Evolutionary conservation across 371 early-diverging fungal species (phyloP).

Genomic region (Conidiobolus incongruus): DNA sequence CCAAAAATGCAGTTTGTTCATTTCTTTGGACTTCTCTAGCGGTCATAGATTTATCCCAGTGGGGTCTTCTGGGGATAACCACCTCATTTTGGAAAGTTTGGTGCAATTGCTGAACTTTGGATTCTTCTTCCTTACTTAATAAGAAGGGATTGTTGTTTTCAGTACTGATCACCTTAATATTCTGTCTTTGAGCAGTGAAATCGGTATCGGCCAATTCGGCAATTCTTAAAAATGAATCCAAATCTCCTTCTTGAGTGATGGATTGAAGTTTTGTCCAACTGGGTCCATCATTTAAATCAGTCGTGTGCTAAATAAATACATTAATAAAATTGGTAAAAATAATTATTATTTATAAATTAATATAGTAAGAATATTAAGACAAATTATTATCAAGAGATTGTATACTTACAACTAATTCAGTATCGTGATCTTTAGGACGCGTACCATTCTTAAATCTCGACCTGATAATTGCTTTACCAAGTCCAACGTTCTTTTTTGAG

Average conservation of each 20-base stretch:
- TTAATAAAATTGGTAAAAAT: not conserved
- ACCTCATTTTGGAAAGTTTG: constrained; percentile 40
- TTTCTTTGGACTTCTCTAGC: constrained; percentile 51
- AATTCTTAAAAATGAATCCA: constrained; percentile 86
- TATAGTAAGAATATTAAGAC: not conserved
- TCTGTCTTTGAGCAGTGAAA: constrained; percentile 79
- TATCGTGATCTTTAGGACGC: constrained; percentile 38
- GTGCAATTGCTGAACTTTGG: constrained; percentile 44
- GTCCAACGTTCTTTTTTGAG: constrained; percentile 29
- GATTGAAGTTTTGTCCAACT: constrained; percentile 79
- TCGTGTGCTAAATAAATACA: constrained; percentile 40
- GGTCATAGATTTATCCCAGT: constrained; percentile 73
- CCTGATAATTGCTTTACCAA: constrained; percentile 83
- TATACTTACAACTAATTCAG: constrained; percentile 22
- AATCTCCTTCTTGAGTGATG: constrained; percentile 88
- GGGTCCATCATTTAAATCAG: constrained; percentile 60
- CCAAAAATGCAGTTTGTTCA: constrained; percentile 72
- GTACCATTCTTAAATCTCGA: constrained; percentile 71
- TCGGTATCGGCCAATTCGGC: constrained; percentile 88
- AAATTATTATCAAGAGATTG: not conserved
- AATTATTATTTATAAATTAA: not conserved
- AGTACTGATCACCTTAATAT: constrained; percentile 63
- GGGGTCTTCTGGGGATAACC: constrained; percentile 71
- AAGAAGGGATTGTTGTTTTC: constrained; percentile 63
- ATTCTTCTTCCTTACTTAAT: constrained; percentile 50